Evolutionary conservation across 345 rosid species (phyloP), one percentile per base, ranked within the genome.

Genomic region (Gossypium turneri): DNA sequence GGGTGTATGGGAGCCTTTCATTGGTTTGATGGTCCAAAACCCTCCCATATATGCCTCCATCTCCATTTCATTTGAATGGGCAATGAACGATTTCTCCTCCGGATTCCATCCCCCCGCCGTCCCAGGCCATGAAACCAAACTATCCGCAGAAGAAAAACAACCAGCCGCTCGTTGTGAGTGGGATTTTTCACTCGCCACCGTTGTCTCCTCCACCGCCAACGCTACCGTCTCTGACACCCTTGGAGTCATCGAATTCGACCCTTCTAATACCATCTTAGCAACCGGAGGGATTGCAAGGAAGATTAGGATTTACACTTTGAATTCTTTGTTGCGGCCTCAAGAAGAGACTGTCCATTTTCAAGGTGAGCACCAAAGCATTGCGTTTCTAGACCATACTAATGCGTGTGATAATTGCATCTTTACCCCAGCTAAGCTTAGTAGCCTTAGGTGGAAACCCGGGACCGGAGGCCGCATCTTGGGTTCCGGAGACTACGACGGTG

Each of bases 401-500:
- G 90, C 84, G 2, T 89, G 88, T 27, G 83, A 84, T 55, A 84
- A 78, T 34, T 94, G 55, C 70, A 85, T 94, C 12, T 90, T 92
- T 68, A 89, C 98, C 38, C 97, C 98, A 3, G 98, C 98, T 1
- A 94, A 92, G 90, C 89, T 94, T 1, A 87, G 97, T 71, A 92
- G 97, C 73, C 81, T 94, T 27, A 80, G 86, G 11, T 92, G 97
- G 97, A 86, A 85, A 67, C 93, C 98, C 19, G 82, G 86, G 9
- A 84, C 86, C 2, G 71, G 78, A 29, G 82, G 91, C 16, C 79
- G 85, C 79, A 83, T 89, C n/a, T 25, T 94, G 20, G 97, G 90
- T 43, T 86, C 97, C 2, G 98, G 94, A 0, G 98, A 94, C 76
- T 94, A 94, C 73, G 98, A 94, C 64, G 98, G 98, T 29, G 94